These are phyloP conservation scores for Vitellaria paradoxa DNA, from an alignment of 179 eudicot species.

Conservation along the genomic window DNA sequence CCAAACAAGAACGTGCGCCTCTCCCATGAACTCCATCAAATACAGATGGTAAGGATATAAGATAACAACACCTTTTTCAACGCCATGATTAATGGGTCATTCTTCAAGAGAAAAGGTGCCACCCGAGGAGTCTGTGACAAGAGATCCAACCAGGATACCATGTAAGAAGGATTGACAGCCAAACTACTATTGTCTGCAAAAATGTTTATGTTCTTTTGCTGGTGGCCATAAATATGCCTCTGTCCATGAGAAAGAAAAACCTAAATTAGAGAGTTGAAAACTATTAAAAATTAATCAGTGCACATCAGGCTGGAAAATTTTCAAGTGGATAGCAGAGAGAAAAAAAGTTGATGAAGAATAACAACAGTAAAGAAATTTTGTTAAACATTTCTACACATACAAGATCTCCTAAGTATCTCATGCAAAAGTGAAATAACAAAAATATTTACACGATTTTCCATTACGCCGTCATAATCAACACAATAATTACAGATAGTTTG, in stretches of 20 bases:
- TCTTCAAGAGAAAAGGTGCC: conserved; percentile 88
- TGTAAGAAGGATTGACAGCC: conserved; percentile 77
- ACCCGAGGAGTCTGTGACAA: conserved; percentile 89
- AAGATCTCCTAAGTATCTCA: too few species aligned
- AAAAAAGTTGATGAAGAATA: too few species aligned
- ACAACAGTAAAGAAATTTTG: too few species aligned
- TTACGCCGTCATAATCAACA: too few species aligned
- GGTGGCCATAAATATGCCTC: conserved; percentile 84
- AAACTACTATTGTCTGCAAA: conserved; percentile 85
- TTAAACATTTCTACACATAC: too few species aligned
- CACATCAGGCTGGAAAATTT: background rate
- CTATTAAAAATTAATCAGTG: background rate
- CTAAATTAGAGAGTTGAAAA: background rate
- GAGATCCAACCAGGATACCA: conserved; percentile 68
- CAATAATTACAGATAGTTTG: too few species aligned
- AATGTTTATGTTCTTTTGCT: conserved; percentile 69
- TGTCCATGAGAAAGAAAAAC: conserved; percentile 25
- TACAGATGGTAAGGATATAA: too few species aligned
- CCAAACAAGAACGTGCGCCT: too few species aligned
- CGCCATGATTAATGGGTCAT: conserved; percentile 74
- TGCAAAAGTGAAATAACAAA: too few species aligned
- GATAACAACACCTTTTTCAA: conserved; percentile 58
- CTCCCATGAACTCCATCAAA: too few species aligned
- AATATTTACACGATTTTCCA: too few species aligned
- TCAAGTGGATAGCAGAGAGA: too few species aligned